Evolutionary conservation across 371 early-diverging fungal species (phyloP).

Genomic region (Apophysomyces variabilis): DNA sequence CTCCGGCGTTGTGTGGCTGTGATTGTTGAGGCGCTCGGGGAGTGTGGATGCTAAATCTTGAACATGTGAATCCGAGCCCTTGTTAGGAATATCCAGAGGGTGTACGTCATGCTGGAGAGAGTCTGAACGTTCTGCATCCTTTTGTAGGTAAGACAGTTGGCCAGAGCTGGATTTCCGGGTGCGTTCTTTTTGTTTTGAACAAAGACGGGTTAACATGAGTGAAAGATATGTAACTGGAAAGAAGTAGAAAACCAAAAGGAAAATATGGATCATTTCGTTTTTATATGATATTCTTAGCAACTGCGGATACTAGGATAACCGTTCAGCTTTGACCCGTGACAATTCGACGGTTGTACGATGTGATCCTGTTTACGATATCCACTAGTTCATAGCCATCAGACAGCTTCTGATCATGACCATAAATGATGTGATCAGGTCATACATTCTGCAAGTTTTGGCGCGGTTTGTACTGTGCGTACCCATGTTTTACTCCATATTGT

Average conservation of each 20-base stretch:
- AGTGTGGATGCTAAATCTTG: not conserved
- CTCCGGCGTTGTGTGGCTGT: not conserved
- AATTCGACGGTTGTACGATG: not conserved
- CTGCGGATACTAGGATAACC: not conserved
- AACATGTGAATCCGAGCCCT: not conserved
- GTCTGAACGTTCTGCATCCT: not conserved
- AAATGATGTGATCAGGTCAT: conserved; percentile 6
- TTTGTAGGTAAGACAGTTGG: not conserved
- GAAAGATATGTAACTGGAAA: not conserved
- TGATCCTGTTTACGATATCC: not conserved
- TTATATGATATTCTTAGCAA: not conserved
- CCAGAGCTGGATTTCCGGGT: not conserved
- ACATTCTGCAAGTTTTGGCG: not conserved
- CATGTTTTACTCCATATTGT: not conserved
- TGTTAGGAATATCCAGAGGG: not conserved
- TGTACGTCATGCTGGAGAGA: not conserved
- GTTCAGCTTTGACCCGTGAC: not conserved
- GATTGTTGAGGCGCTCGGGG: not conserved
- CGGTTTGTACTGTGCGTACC: not conserved
- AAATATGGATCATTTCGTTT: not conserved
- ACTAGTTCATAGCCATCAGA: not conserved
- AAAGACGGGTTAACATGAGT: not conserved
- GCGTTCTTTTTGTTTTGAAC: not conserved
- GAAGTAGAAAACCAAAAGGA: not conserved
- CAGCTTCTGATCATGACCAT: not conserved